phyloP scores from a whole-genome alignment of 2,329 filamentous ascomycete genomes.

The Aspergillus neoniger region DNA sequence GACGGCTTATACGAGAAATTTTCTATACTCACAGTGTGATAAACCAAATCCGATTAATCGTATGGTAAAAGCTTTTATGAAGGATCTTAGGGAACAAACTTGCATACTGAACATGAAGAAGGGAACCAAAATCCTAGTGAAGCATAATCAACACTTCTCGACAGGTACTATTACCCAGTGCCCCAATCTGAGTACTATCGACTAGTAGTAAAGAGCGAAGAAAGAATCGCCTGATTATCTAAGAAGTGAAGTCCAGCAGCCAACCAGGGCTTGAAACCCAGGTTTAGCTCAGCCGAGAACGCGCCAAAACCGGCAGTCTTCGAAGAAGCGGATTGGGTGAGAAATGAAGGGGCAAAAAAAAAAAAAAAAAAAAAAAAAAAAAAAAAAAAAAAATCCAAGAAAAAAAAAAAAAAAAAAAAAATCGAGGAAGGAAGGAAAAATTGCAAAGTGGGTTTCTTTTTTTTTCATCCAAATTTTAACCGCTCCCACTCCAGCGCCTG shows the following conservation, averaged over 20 bases:
- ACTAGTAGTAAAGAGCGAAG: neutral
- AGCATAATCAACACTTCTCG: no score
- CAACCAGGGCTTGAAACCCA: conserved; percentile 8
- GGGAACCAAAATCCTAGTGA: no score
- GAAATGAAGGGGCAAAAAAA: conserved; percentile 15
- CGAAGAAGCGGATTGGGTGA: neutral
- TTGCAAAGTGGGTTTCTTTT: conserved; percentile 24
- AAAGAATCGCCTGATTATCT: neutral
- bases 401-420: conserved; percentile 16
- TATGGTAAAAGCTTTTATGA: no score
- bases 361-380: conserved; percentile 16
- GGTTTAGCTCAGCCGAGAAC: conserved; percentile 15
- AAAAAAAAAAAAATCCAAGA: conserved; percentile 21
- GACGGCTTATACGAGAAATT: no score
- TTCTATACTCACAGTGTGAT: no score
- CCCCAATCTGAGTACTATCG: no score
- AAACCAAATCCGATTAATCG: no score
- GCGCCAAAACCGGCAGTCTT: neutral
- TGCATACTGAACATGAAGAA: no score
- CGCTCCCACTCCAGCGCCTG: conserved; percentile 25
- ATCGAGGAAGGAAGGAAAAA: conserved; percentile 10
- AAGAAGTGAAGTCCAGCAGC: neutral
- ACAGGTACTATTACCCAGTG: no score
- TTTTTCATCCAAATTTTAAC: conserved; percentile 25
- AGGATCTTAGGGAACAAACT: no score